A percentile compares a stretch with the other conserved stretches of the same genome.
Evolutionary conservation across 345 rosid genomes (phyloP).

Genomic region (Melastoma malabathricum): DNA sequence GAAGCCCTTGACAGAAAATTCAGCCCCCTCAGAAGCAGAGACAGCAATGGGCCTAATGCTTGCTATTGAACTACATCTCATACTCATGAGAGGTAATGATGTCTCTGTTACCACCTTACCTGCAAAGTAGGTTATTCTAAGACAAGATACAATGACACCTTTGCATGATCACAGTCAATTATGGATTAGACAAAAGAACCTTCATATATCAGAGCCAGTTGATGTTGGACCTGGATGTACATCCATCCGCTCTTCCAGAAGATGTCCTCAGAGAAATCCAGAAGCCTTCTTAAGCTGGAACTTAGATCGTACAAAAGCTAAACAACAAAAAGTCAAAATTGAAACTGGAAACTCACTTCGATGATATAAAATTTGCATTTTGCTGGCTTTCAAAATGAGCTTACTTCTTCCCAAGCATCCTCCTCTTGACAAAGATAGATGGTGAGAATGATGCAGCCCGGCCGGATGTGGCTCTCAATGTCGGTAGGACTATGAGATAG

Average conservation of each 20-base stretch:
- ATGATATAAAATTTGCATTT: not conserved
- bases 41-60: constrained; percentile 75
- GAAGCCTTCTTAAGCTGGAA: constrained; percentile 68
- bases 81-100: constrained; percentile 47
- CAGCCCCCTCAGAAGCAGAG: constrained; percentile 39
- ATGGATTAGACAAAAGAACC: constrained; percentile 21
- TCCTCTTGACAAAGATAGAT: constrained; percentile 78
- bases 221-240: constrained; percentile 59
- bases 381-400: constrained; percentile 10
- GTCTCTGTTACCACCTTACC: constrained; percentile 78
- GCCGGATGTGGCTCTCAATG: constrained; percentile 97
- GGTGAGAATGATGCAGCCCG: constrained; percentile 86
- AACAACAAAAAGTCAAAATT: constrained; percentile 9
- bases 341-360: constrained; percentile 4
- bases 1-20: constrained; percentile 68
- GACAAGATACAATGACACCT: not conserved
- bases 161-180: constrained; percentile 2
- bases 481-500: constrained; percentile 92
- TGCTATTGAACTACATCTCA: constrained; percentile 38
- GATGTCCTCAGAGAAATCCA: constrained; percentile 53
- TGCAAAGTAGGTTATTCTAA: constrained; percentile 22
- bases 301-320: constrained; percentile 67
- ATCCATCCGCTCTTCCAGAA: constrained; percentile 94
- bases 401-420: constrained; percentile 88
- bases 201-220: constrained; percentile 61